Evolutionary conservation across 805 yeast species (phyloP), one percentile per base, ranked within the genome.

Genomic region (Huiozyma sinensis): DNA sequence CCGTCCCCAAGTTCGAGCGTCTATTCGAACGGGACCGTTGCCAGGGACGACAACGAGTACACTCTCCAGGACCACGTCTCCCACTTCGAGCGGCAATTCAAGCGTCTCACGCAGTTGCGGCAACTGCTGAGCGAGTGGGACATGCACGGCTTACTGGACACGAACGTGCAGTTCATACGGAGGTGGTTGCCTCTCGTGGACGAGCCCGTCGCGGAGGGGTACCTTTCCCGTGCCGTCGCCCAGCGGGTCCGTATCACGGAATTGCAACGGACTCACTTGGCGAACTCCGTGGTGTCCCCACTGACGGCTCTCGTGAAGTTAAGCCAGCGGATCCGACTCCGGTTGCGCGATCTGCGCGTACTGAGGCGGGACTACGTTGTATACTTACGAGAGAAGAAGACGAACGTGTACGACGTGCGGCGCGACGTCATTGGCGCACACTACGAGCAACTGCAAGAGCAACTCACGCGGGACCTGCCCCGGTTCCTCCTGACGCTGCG

Each of bases 281-380:
- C 60, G 37, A 48, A 47, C 7, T 50, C 53, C 11, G 56, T 67
- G 2, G 36, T 65, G 30, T 51, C 47, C 11, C 67, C 69, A 4
- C 40, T 66, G 7, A 50, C 50, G 5, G 13, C 47, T 28, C 39
- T 59, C 1, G 34, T 61, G 13, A 54, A 56, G 9, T 43, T 46
- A 12, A 64, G 65, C 43, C 45, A 53, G 1, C 38, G 47, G 6
- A 60, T 62, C 0, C 53, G 50, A 40, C 33, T 42, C 1, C 54
- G 53, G 28, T 49, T 67, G 13, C 59, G 57, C 46, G 66, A 59
- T 44, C 58, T 65, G 24, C 56, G 57, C 30, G 42, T 53, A 1
- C 48, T 63, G 37, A 63, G 64, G 47, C 61, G 56, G 17, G 68
- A 68, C 12, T 68, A 65, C 44, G 47, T 64, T 39, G 38, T 50